Base-by-base conservation (phyloP, 202 grass and related monocot species). In the Zizania palustris region DNA sequence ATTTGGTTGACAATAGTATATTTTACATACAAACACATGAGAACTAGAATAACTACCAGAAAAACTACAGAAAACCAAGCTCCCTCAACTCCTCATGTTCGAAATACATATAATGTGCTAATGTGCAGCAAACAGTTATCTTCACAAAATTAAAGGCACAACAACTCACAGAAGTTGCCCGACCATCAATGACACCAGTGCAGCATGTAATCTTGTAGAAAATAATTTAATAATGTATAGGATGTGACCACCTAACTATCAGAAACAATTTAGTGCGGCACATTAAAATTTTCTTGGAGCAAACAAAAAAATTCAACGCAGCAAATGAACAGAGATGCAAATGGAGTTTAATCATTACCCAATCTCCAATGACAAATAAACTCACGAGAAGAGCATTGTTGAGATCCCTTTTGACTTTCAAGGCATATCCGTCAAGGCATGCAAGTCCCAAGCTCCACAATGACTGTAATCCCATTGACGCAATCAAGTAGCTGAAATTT, bases 371-470 rank as follows among this genome's bases (percentile, higher is more conserved):
- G 0, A 94, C 80, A 78, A 97, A 97, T 45, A 97, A 88, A 80
- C 94, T 97, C 65, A 97, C 40, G 39, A 97, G 67, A 55, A 97
- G 76, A 39, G 91, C 86, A 71, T 70, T 88, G 6, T 73, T 88
- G 72, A 97, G 86, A 89, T 97, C 77, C 50, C 79, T 92, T 13
- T 89, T 92, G 50, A 68, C 67, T 76, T 67, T 72, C 39, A 97
- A 67, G 43, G 94, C 88, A 82, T 92, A 94, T 76, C 63, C 85
- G 88, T 97, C 94, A 86, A 94, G 88, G 48, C 88, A 97, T 60
- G 89, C 86, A 84, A 97, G 84, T 75, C 83, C 94, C 45, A 90
- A 90, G 77, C 94, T 97, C 94, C 94, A 97, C 54, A 97, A 18
- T 71, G 86, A 75, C 75, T 97, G 94, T 19, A 97, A 80, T 60